Evolutionary conservation across 129 eudicot genomes (phyloP), one percentile per base, ranked within the genome.

Genomic region (Tagetes erecta): DNA sequence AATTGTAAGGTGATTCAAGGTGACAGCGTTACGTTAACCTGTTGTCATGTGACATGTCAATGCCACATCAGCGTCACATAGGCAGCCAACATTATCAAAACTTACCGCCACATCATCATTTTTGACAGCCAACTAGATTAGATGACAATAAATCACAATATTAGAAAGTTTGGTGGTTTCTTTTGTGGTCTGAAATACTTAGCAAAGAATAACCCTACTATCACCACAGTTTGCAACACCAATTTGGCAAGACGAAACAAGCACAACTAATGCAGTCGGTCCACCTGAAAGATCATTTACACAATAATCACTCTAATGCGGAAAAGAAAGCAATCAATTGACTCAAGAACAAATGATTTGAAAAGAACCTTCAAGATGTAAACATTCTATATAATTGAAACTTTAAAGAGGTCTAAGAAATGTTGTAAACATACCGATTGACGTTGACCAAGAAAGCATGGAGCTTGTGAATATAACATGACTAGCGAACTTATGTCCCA

Each of bases 231-330:
- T 72, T 45, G 82, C 68, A 62, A 67, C 72, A 71, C 71, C 49
- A 38, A 71, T 78, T 50, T 52, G 78, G 49, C 82, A 71, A 64
- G 82, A 4, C 52, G 82, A 78, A 36, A 78, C 10, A 55, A 79
- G 78, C 41, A 79, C 64, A 27, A 79, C 78, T 30, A 79, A 8
- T 65, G 83, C 78, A 35, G 83, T 79, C 36, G 83, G 72, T 79
- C 78, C 82, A 70, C 68, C 74, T 35, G 13, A 27, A 42, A 30
- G 14, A 3, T 47, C 31, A 31, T 42, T 27, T 52, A 33, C 67
- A 1, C 78, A 79, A 41, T 20, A 20, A 20, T 20, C 27, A 20
- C 27, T 20, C 27, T 20, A 20, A 20, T 20, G 27, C 27, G 27
- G 27, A 20, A 20, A 20, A 20, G 27, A 20, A 20, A 20, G 27